Percentiles rank a stretch among this genome's conserved stretches.
These are phyloP conservation scores for Zopfia rhizophila DNA, from an alignment of 2,329 filamentous ascomycete genomes.

Conservation along the genomic window DNA sequence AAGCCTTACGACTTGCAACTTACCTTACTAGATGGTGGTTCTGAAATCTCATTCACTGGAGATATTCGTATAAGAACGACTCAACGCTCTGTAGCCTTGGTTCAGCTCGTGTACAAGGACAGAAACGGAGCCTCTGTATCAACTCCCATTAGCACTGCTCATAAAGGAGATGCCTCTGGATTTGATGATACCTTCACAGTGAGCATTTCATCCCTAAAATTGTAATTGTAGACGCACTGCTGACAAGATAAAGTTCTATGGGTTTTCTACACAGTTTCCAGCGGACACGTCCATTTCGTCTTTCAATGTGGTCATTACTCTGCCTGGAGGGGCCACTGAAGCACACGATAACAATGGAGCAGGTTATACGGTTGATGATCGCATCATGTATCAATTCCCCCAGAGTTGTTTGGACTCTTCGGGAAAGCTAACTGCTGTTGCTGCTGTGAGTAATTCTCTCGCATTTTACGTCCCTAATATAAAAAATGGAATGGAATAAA, in stretches of 20 bases:
- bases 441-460: slow-evolving; percentile 23
- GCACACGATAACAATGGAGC: slow-evolving; percentile 68
- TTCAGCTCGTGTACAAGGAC: slow-evolving; percentile 67
- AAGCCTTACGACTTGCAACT: slow-evolving; percentile 70
- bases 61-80: slow-evolving; percentile 69
- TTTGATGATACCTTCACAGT: slow-evolving; percentile 71
- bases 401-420: slow-evolving; percentile 64
- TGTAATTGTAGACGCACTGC: not conserved
- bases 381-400: slow-evolving; percentile 64
- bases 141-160: slow-evolving; percentile 55
- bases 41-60: slow-evolving; percentile 62
- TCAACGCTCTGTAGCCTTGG: slow-evolving; percentile 57
- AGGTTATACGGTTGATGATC: slow-evolving; percentile 66
- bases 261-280: slow-evolving; percentile 59
- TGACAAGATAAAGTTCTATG: slow-evolving; percentile 35
- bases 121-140: slow-evolving; percentile 62
- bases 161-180: slow-evolving; percentile 63
- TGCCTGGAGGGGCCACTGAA: slow-evolving; percentile 59
- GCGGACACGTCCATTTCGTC: slow-evolving; percentile 70
- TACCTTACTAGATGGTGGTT: slow-evolving; percentile 61
- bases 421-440: slow-evolving; percentile 32
- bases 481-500: not conserved
- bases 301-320: slow-evolving; percentile 65
- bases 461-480: not conserved
- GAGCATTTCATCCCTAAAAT: slow-evolving; percentile 27